Evolutionary conservation across 352 stramenopile genomes (phyloP), one percentile per base, ranked within the genome.

Genomic region (Phytophthora sp.): DNA sequence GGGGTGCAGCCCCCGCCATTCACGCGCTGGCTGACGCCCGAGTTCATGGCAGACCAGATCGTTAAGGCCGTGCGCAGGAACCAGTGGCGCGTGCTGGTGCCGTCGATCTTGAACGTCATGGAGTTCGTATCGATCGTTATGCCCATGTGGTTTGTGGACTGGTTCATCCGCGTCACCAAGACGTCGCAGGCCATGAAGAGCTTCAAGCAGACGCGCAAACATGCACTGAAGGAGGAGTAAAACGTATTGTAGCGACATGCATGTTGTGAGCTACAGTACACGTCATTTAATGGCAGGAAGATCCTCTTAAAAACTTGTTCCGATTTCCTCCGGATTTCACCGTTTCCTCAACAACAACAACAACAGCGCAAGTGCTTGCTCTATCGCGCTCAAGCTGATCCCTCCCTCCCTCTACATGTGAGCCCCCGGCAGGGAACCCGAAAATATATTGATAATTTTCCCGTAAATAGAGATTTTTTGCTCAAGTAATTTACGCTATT

Each of bases 121-220:
- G 78, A 84, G 61, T 18, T 76, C 15, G 47, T 82, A 23, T 41
- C 72, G 15, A 64, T 49, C 3, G 42, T 82, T 26, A 53, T 80
- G 52, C 79, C 76, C 41, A 80, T 80, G 52, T 76, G 62, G 46
- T 56, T 87, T 54, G 59, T 71, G 12, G 68, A 76, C 35, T 71
- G 65, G 50, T 67, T 82, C 29, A 68, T 82, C 23, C 74, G 64
- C 38, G 57, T 85, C 33, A 74, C 66, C 16, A 71, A 71, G 52
- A 73, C 68, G n/a, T 76, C 68, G 18, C 68, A 76, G 41, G 51
- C 69, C 13, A 85, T 87, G 79, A 72, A 78, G 26, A 65, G 20
- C 20, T 88, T 87, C 58, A 74, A 75, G 49, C 79, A 87, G 59
- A 87, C 74, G 27, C 74, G 79, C n/a, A 57, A 59, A 24, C 68